Evolutionary conservation across 208 protist genomes (phyloP), one percentile per base, ranked within the genome.

Genomic region (Acanthamoeba triangularis): DNA sequence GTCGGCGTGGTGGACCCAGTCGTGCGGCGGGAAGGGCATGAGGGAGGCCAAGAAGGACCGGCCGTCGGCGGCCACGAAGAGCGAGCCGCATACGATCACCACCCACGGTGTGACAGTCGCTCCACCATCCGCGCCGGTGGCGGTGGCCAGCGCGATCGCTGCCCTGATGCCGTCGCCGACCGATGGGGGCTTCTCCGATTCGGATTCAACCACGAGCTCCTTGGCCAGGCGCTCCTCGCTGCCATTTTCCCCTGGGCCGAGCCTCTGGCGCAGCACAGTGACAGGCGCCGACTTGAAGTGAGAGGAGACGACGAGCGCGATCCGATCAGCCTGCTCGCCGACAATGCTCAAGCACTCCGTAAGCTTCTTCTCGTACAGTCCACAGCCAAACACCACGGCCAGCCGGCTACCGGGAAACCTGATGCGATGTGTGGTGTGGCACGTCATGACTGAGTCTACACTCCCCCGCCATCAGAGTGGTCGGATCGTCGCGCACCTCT

Each of bases 351-450:
- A n/a, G 74, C 74, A 82, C 74, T 82, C 41, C 16, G 35, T 18
- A 6, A 82, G 44, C 74, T 82, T 82, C 37, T 82, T 82, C 44
- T 82, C 74, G 74, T 82, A 82, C 28, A 82, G 74, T 3, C 74
- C 37, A 35, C 74, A 82, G 74, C 74, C 74, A 20, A 82, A 49
- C 74, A 82, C 74, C 8, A 52, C 44, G 20, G 13, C 74, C 74
- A 82, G n/a, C 28, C 28, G 33, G 30, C 44, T n/a, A 52, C 44
- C 74, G 11, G 74, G 30, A 13, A 82, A 82, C 74, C 74, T 82
- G 74, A 18, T 28, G 28, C 14, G 65, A 1, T 11, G 74, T 23
- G 25, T 13, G 37, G 44, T 41, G 23, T 52, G 13, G 7, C 65
- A 74, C 7, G 28, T 8, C 65, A 7, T 30, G 52, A 59, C 52